Conservation (phyloP, 371 early-diverging fungal genomes). For the Zancudomyces culisetae region DNA sequence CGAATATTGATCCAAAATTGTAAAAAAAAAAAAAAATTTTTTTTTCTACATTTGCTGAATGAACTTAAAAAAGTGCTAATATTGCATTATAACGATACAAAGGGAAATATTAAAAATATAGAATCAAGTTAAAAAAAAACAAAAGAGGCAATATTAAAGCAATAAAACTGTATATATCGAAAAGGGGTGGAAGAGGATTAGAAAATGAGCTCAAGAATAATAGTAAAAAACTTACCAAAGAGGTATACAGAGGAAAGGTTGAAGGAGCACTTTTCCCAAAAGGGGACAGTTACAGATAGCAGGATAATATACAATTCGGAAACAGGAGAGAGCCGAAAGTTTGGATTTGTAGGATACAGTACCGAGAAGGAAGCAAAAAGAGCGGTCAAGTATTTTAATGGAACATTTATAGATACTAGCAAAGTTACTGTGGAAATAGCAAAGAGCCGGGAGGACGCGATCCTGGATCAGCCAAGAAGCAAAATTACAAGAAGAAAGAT, state of each 20-base stretch:
- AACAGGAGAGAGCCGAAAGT: conserved; percentile 60
- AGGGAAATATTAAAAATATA: too few species aligned
- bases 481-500: conserved; percentile 32
- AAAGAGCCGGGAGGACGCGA: conserved; percentile 37
- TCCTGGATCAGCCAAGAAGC: conserved; percentile 81
- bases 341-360: conserved; percentile 82
- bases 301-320: conserved; percentile 62
- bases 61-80: too few species aligned
- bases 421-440: conserved; percentile 71
- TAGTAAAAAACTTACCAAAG: conserved; percentile 87
- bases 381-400: conserved; percentile 69
- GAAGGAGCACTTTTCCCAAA: conserved; percentile 61
- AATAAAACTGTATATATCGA: not conserved
- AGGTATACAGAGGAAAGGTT: conserved; percentile 65
- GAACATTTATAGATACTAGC: conserved; percentile 79
- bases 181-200: too few species aligned
- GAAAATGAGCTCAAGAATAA: conserved; percentile 29
- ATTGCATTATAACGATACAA: too few species aligned
- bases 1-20: too few species aligned
- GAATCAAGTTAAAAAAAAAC: not conserved
- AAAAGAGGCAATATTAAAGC: not conserved
- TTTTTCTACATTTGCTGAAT: too few species aligned
- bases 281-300: conserved; percentile 79
- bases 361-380: conserved; percentile 64
- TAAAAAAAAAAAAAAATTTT: too few species aligned